Conservation (phyloP, 345 rosid genomes). For the Luvunga scandens region DNA sequence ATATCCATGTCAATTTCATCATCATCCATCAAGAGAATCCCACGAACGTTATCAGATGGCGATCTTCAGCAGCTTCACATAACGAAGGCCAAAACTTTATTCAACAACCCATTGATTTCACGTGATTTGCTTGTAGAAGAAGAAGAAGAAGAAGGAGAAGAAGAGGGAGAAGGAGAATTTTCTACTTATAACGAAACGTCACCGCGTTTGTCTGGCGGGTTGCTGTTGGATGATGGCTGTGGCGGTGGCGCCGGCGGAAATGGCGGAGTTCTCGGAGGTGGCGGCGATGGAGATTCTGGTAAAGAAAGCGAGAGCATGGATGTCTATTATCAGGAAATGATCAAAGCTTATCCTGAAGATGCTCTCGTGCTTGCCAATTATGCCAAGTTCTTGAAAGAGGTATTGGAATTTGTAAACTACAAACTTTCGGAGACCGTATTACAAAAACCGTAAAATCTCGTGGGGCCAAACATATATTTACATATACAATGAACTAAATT, state of each 20-base stretch:
- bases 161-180: constrained; percentile 4
- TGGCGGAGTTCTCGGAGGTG: constrained; percentile 12
- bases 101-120: neutral
- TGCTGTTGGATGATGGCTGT: constrained; percentile 6
- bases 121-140: neutral
- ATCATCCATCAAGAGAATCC: constrained; percentile 12
- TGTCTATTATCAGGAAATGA: constrained; percentile 42
- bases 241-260: constrained; percentile 19
- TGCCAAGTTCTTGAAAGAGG: constrained; percentile 58
- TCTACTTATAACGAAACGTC: constrained; percentile 2
- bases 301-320: constrained; percentile 37
- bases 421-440: neutral
- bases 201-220: constrained; percentile 4
- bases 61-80: constrained; percentile 20
- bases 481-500: neutral
- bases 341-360: constrained; percentile 39
- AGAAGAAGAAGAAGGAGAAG: neutral
- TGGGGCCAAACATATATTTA: neutral
- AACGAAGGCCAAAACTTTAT: constrained; percentile 10
- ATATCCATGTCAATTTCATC: constrained; percentile 21
- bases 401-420: neutral
- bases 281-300: constrained; percentile 22
- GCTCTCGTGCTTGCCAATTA: constrained; percentile 51
- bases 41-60: constrained; percentile 27
- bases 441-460: neutral